Base-by-base conservation (phyloP, 2,329 filamentous ascomycete species). In the Metarhizium brunneum region DNA sequence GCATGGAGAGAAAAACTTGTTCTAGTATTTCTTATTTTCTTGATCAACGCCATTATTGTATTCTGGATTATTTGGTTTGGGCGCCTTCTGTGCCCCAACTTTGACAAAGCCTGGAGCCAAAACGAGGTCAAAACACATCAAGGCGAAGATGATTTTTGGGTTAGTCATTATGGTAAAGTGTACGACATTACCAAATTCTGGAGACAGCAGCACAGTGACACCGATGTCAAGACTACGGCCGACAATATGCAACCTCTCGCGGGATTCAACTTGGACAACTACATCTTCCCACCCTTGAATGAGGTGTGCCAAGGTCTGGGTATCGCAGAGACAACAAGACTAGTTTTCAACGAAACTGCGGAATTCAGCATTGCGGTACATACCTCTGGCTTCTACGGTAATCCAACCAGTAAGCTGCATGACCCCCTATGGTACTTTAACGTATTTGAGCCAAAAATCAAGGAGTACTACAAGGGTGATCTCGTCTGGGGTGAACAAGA, bases 1-100 rank as follows among this genome's bases (percentile, higher is more conserved):
- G 94, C 94, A 0, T 99, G 94, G 94, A 83, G 94, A 71, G 94
- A 99, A 67, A 99, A 99, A 72, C 53, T 99, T 11, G 87, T 94
- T 0, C 76, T 99, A 11, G 84, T 92, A 50, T 76, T 88, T 57
- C 64, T 96, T 53, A 97, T 99, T 62, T 68, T 88, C 35, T 64
- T 99, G 13, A 72, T 95, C 62, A 99, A 99, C 71, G 90, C 68
- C 43, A 66, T 82, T 32, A 82, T 99, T 58, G 78, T 96, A 56
- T 99, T 99, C 74, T 96, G 90, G 81, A 96, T 99, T 63, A 81
- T 96, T 60, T 83, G 74, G 43, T 94, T 99, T 63, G 92, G 92
- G 38, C 83, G 81, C 55, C 70, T 99, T 1, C 77, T 97, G 3
- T 99, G 94, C 67, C 94, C 94, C 14, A 92, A 96, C 67, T 88